phyloP scores from a whole-genome alignment of 306 rosid species.

The Mimosa bimucronata region DNA sequence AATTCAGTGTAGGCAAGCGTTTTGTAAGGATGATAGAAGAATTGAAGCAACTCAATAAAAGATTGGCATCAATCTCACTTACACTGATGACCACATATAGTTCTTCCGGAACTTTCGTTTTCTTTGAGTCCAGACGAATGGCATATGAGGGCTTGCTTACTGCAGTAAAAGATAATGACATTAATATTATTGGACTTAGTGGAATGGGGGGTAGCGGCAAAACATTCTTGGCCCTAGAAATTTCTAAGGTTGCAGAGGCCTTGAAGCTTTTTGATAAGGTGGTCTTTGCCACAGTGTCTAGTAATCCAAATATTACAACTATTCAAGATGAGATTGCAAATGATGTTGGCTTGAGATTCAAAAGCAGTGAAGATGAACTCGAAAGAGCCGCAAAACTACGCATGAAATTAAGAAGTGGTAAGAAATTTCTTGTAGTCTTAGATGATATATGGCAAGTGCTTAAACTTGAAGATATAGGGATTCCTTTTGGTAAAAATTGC shows the following conservation, averaged over 20 bases:
- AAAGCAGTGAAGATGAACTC: neutral
- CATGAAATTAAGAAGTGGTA: neutral
- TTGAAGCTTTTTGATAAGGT: neutral
- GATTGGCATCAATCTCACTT: neutral
- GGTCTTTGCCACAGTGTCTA: neutral
- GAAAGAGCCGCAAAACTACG: neutral
- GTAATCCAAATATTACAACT: rapidly evolving
- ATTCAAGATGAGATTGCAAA: neutral
- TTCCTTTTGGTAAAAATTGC: neutral
- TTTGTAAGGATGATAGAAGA: neutral
- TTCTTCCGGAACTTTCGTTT: neutral
- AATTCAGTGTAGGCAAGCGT: neutral
- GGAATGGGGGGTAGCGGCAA: constrained; percentile 1
- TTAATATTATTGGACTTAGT: neutral
- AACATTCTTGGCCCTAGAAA: neutral
- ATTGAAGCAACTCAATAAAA: neutral
- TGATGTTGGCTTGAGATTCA: neutral
- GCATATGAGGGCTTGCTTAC: neutral
- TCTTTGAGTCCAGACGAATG: neutral
- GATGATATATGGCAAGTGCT: neutral
- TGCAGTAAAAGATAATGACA: neutral
- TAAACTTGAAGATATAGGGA: neutral
- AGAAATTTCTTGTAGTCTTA: neutral
- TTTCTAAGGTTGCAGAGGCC: neutral
- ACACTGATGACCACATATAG: neutral